These are phyloP conservation scores for Globisporangium nunn DNA, from an alignment of 352 stramenopile species.

Conservation along the genomic window DNA sequence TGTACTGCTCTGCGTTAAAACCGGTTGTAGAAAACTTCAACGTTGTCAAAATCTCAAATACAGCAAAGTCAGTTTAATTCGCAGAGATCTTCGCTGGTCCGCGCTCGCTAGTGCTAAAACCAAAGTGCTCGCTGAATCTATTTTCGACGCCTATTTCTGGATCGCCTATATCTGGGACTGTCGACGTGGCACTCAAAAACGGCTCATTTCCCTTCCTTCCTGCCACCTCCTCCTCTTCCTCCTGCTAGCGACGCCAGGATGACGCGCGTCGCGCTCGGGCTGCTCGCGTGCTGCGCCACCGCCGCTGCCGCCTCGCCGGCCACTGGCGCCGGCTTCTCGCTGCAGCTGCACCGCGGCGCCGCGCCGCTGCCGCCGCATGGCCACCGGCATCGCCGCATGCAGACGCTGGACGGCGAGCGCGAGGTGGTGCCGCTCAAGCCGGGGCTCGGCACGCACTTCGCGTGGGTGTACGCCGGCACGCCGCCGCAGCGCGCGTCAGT, in stretches of 20 bases:
- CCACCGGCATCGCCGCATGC: background rate
- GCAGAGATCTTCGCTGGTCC: no score
- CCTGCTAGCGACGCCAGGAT: background rate
- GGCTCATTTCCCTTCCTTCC: background rate
- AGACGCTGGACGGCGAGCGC: background rate
- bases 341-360: background rate
- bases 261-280: background rate
- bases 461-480: conserved; percentile 75
- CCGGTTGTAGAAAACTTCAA: no score
- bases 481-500: conserved; percentile 77
- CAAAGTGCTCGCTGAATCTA: no score
- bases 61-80: no score
- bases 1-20: no score
- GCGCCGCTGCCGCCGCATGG: background rate
- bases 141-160: no score
- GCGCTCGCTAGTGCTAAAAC: no score
- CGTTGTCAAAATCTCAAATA: no score
- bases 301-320: background rate
- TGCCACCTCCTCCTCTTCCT: no score
- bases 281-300: background rate
- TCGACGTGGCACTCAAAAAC: background rate
- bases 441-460: conserved; percentile 56
- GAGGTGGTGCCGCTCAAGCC: background rate
- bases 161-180: no score
- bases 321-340: background rate